phyloP scores from a whole-genome alignment of 352 stramenopile genomes.

The Globisporangium apiculatum region DNA sequence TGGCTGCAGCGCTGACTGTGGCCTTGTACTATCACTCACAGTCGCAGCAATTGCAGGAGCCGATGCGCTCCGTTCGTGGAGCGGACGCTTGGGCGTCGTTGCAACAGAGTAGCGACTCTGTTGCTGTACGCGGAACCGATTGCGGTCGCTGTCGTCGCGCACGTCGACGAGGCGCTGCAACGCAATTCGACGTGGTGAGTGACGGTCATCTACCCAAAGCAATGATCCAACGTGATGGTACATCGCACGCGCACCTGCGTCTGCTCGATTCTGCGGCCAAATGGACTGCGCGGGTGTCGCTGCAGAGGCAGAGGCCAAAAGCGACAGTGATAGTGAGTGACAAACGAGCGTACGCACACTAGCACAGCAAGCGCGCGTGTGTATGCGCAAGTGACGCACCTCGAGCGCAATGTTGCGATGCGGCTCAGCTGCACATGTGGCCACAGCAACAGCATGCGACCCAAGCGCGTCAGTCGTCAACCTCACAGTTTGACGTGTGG shows the following conservation, averaged over 20 bases:
- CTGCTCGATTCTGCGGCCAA: slow-evolving; percentile 29
- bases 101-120: neutral
- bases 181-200: no score
- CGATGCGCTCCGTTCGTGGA: no score
- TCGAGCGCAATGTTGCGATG: slow-evolving; percentile 1
- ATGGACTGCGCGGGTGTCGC: slow-evolving; percentile 34
- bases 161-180: slow-evolving; percentile 8
- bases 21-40: no score
- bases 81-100: neutral
- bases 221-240: neutral
- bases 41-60: no score
- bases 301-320: neutral
- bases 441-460: no score
- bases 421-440: neutral
- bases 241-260: slow-evolving; percentile 17
- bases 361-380: neutral
- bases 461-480: neutral
- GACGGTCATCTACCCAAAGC: no score
- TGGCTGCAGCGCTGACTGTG: no score
- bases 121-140: slow-evolving; percentile 13
- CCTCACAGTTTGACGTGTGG: no score
- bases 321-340: no score
- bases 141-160: neutral
- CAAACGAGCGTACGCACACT: no score
- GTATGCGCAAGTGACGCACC: neutral